Base-by-base conservation (phyloP, 805 yeast genomes). In the Monosporozyma servazzii region DNA sequence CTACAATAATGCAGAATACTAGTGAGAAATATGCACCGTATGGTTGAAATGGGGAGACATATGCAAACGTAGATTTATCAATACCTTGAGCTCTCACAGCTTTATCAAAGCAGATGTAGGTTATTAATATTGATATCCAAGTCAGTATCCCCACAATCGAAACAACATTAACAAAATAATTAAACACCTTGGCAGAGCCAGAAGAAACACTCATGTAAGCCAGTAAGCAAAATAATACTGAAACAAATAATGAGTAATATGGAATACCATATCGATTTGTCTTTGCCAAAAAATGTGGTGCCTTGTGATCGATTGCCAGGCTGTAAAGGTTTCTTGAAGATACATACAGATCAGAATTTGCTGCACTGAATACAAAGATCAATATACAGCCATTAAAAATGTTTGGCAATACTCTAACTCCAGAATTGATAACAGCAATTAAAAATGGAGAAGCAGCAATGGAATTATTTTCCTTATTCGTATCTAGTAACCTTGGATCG, bases 251-350 rank as follows among this genome's bases (percentile, higher is more conserved):
- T 71, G 59, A 71, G 74, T 53, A 75, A 55, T 65, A 70, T 51
- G 95, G 95, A 49, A 86, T 83, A 64, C 93, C 93, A 67, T 71
- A 70, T 56, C 71, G 78, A 69, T 78, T 80, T n/a, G 88, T 81
- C 58, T 69, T 76, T n/a, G 74, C 60, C 57, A 76, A 70, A 60
- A 74, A 63, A 53, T 63, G 64, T 53, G 81, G 81, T 2, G 79
- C 80, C 51, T 73, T 71, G 15, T 79, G 80, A 48, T 77, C 79
- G 48, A 73, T 71, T 6, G 80, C 71, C 56, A 77, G 68, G 10
- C 80, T 75, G 53, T 75, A 75, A 46, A 81, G 64, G 44, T 80
- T 76, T 66, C 82, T 68, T 37, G 79, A 73, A 45, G 77, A 71
- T 54, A 76, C 78, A 57, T 74, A 77, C 64, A 77, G 74, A 56